Evolutionary conservation across 805 yeast genomes (phyloP), one percentile per base, ranked within the genome.

Genomic region (Maudiozyma serrabonitensis): DNA sequence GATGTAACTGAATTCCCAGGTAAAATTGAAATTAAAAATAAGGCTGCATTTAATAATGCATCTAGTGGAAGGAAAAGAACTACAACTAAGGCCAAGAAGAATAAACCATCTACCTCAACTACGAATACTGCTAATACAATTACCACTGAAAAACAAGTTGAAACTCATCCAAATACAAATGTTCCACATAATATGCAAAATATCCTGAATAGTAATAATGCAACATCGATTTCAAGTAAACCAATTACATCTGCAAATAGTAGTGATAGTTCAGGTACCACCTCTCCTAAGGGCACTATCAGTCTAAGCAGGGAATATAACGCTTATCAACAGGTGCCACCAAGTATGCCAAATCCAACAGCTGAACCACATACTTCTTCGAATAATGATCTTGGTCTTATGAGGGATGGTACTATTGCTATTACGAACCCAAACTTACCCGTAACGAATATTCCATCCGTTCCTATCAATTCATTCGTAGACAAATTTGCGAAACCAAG

Each of bases 401-500:
- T 39, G n/a, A 15, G 38, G 18, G 13, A 21, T 11, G 26, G 26
- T 23, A 9, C n/a, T 8, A 39, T 23, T 13, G 25, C 42, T 6
- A 15, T 19, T 4, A 28, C 42, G 4, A 15, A 8, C 19, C 15
- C 16, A 18, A 39, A 21, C 11, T 21, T 16, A 23, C 25, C 42
- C 6, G 25, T 19, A 13, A 11, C 21, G 1, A n/a, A 16, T 15
- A 4, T 13, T n/a, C 18, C 38, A n/a, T 8, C 16, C 3, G 38
- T 9, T 15, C 38, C 16, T 35, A 16, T 35, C 16, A 6, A 19
- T 13, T 35, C 38, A 35, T 16, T 35, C 8, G 38, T 35, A n/a
- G 41, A 38, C 13, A 44, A 46, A 45, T 59, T 53, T 44, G 44
- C 54, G 11, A 64, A 62, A 49, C 62, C 65, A 39, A 58, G 69